A percentile compares a stretch with the other conserved stretches of the same genome.
Conservation (phyloP, 2,329 filamentous ascomycete species). For the Colletotrichum cordylinicola region DNA sequence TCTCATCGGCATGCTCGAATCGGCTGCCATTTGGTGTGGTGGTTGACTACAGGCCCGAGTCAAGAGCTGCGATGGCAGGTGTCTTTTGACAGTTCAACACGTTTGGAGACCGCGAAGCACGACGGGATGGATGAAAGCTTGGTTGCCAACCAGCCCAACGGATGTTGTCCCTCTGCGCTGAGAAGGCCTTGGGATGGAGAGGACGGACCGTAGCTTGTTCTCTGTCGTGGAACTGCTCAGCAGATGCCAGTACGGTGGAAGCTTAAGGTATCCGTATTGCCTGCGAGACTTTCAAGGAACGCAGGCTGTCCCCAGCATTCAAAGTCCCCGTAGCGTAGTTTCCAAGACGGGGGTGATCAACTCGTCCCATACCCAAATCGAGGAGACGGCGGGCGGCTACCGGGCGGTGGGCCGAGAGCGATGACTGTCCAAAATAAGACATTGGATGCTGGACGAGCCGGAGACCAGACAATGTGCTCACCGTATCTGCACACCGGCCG, state of each 20-base stretch:
- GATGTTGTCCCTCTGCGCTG: not conserved
- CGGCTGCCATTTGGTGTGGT: not conserved
- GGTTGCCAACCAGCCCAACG: not conserved
- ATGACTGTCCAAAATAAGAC: not conserved
- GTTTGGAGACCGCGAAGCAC: not conserved
- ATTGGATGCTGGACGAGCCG: not conserved
- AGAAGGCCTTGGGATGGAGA: not conserved
- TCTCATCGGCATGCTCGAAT: conserved; percentile 9
- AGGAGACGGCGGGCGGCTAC: not conserved
- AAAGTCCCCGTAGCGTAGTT: not conserved
- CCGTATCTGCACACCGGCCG: not conserved
- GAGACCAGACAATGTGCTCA: not conserved
- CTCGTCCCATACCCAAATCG: conserved; percentile 2
- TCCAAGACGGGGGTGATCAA: not conserved
- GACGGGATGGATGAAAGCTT: conserved; percentile 1
- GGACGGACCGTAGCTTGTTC: not conserved
- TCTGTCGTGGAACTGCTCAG: not conserved
- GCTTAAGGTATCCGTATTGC: not conserved
- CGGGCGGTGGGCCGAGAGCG: not conserved
- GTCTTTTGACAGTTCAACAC: not conserved
- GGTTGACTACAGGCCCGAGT: not conserved
- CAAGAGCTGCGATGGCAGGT: conserved; percentile 20
- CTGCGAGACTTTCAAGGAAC: not conserved
- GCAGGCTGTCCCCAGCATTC: not conserved
- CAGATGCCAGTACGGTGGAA: not conserved